Percentiles rank a stretch among this genome's conserved stretches.
These are phyloP conservation scores for Tolypocladium ophioglossoides DNA, from an alignment of 2,329 filamentous ascomycete genomes.

Conservation along the genomic window DNA sequence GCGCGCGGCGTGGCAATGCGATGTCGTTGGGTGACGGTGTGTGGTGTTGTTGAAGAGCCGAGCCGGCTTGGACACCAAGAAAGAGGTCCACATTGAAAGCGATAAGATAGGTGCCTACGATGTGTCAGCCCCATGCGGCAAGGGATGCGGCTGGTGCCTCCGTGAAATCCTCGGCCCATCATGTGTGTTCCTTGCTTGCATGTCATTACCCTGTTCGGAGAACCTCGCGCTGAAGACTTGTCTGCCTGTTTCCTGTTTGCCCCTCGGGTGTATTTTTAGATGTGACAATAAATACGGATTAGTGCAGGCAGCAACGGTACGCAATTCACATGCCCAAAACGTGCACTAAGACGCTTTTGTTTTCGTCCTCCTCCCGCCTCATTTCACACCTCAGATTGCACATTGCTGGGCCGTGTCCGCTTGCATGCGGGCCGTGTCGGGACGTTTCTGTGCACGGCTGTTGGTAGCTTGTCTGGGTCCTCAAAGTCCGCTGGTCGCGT, in stretches of 20 bases:
- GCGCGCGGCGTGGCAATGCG: slow-evolving; percentile 3
- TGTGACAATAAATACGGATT: neutral
- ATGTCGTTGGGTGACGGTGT: too few relatives aligned
- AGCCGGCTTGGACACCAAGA: too few relatives aligned
- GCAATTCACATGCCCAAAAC: too few relatives aligned
- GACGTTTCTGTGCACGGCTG: neutral
- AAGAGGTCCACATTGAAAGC: slow-evolving; percentile 1
- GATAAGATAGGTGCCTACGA: neutral
- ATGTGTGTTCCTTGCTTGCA: too few relatives aligned
- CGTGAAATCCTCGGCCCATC: neutral
- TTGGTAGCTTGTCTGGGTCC: neutral
- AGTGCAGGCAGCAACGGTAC: neutral
- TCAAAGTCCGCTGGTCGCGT: neutral
- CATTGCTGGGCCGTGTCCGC: neutral
- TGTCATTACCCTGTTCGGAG: too few relatives aligned
- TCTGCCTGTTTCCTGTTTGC: neutral
- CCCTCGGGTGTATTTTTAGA: neutral
- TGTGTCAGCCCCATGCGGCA: neutral
- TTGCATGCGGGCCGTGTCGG: neutral
- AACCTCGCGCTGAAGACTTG: neutral
- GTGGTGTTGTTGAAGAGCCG: too few relatives aligned
- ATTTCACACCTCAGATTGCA: neutral
- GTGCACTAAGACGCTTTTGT: neutral
- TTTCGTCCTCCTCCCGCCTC: too few relatives aligned
- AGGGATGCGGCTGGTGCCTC: neutral